Base-by-base conservation (phyloP, 202 grass and related monocot species). In the Saccharum hybrid region DNA sequence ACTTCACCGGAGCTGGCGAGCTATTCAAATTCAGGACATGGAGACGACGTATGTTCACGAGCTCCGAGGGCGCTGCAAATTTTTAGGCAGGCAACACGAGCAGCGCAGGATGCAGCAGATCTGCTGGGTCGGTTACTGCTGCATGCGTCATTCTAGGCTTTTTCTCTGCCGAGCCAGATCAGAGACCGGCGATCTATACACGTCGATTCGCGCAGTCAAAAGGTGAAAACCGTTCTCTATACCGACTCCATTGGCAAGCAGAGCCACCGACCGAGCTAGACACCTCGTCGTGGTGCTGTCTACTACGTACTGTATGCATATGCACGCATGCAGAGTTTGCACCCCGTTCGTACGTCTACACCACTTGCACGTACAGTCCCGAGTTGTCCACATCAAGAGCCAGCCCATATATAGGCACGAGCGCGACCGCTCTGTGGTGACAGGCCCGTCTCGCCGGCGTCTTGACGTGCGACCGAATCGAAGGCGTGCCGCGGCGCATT, bases 401-500 rank as follows among this genome's bases (percentile, higher is more conserved):
- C 78, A 49, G 31, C 4, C 82, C 43, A 57, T 52, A 19, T 19
- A 18, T 7, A 51, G 16, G 51, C 51, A 18, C 6, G 28, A 36
- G 6, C 65, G 63, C 68, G 77, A 54, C 31, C 30, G 63, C 18
- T 68, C 42, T 38, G 8, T 74, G 72, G 12, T 65, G 62, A 34
- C 19, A 8, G 76, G 43, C 2, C 22, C 11, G 68, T 14, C 40
- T 11, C 9, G 7, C 42, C 10, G 19, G 63, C 48, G 46, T 57
- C 46, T 18, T 23, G 66, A 45, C 74, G 73, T 10, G 66, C 66
- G 34, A 38, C 67, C 74, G 66, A 28, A 66, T 76, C 46, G 81
- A 84, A 88, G 74, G 86, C 75, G 68, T 5, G 81, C 74, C 6
- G 10, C 14, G 80, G 9, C 19, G 80, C 37, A 83, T 88, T 88